Evolutionary conservation across 2,329 filamentous ascomycete species (phyloP).

Genomic region (Diaporthe nobilis): DNA sequence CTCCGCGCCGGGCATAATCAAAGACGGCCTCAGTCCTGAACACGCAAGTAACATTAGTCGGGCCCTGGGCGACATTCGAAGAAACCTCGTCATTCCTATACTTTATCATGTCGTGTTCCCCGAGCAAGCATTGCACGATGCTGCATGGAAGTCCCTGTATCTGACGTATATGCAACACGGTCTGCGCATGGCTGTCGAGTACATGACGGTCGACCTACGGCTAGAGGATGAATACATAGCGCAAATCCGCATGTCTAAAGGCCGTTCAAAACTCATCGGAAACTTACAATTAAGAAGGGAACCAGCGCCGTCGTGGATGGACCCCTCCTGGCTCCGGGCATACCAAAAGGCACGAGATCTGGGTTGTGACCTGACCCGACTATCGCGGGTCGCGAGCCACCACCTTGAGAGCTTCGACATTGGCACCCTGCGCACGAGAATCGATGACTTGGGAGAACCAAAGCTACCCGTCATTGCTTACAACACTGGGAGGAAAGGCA

Average conservation of each 20-base stretch:
- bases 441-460: conserved; percentile 58
- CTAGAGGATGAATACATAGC: conserved; percentile 66
- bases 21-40: conserved; percentile 46
- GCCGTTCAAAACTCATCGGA: conserved; percentile 73
- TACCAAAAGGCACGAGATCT: conserved; percentile 71
- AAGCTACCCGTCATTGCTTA: conserved; percentile 72
- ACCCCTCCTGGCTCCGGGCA: conserved; percentile 66
- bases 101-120: conserved; percentile 66
- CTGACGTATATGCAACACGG: conserved; percentile 71
- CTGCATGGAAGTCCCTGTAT: conserved; percentile 57
- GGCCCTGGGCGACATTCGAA: conserved; percentile 71
- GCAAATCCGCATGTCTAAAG: conserved; percentile 64
- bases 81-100: conserved; percentile 73
- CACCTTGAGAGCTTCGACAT: conserved; percentile 76
- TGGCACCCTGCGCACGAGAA: conserved; percentile 65
- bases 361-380: conserved; percentile 73
- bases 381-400: conserved; percentile 69
- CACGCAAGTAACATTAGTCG: conserved; percentile 68
- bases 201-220: conserved; percentile 72
- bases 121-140: conserved; percentile 44
- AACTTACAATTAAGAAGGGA: conserved; percentile 60
- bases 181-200: conserved; percentile 74
- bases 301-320: conserved; percentile 67
- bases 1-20: conserved; percentile 39
- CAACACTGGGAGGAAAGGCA: conserved; percentile 74